A percentile compares a stretch with the other conserved stretches of the same genome.
Evolutionary conservation across 192 early-diverging fungal species (phyloP).

Genomic region (Umbelopsis vinacea): DNA sequence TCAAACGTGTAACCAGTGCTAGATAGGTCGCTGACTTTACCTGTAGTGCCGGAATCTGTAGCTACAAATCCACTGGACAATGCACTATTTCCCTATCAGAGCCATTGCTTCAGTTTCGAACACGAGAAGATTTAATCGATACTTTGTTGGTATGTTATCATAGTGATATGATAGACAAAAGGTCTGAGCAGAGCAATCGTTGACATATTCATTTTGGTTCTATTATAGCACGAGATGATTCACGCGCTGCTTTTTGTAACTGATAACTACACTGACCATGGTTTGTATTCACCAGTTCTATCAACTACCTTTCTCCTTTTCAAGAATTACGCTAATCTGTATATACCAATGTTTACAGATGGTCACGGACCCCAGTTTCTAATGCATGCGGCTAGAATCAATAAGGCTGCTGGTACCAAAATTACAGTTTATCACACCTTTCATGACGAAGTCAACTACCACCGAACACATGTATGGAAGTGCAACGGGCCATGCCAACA

Average conservation of each 20-base stretch:
- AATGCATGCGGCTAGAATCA: constrained; percentile 56
- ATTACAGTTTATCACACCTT: constrained; percentile 75
- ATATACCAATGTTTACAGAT: constrained; percentile 27
- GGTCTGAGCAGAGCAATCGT: too few relatives aligned
- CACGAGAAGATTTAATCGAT: constrained; percentile 61
- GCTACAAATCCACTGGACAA: constrained; percentile 46
- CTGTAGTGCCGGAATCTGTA: constrained; percentile 62
- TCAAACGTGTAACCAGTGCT: neutral
- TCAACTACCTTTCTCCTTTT: neutral
- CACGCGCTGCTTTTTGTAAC: constrained; percentile 72
- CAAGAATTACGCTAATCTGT: neutral
- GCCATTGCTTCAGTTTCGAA: constrained; percentile 68
- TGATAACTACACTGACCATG: constrained; percentile 49
- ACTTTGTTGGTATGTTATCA: constrained; percentile 51
- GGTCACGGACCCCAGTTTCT: constrained; percentile 69
- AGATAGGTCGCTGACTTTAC: neutral
- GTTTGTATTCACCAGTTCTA: constrained; percentile 14
- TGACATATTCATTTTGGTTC: neutral
- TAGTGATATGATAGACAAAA: too few relatives aligned
- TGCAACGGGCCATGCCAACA: constrained; percentile 62
- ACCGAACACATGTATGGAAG: constrained; percentile 70
- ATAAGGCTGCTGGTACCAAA: constrained; percentile 47
- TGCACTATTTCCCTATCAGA: constrained; percentile 62
- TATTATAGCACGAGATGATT: constrained; percentile 66
- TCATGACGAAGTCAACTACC: constrained; percentile 67